Evolutionary conservation across 148 eudicot species (phyloP).

Genomic region (Selenicereus undatus): DNA sequence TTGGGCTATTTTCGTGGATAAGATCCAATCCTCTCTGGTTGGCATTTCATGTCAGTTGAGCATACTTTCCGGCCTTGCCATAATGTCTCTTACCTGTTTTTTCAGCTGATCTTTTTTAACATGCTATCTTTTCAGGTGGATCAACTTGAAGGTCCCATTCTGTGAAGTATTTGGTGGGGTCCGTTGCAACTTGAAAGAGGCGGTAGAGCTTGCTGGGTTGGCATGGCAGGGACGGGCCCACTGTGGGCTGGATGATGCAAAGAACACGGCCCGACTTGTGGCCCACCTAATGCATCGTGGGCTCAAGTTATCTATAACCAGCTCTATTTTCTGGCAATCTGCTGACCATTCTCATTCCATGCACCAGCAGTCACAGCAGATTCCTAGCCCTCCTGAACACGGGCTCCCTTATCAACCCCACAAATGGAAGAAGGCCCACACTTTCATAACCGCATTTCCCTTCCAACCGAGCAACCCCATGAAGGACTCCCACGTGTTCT

Average conservation of each 20-base stretch:
- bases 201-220: constrained; percentile 81
- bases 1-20: no score
- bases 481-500: constrained; percentile 33
- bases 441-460: constrained; percentile 24
- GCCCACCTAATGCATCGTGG: constrained; percentile 62
- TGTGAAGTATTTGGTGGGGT: constrained; percentile 47
- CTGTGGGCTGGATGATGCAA: constrained; percentile 93
- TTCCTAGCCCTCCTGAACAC: constrained; percentile 25
- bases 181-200: constrained; percentile 77
- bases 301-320: constrained; percentile 66
- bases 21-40: not conserved
- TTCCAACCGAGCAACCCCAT: constrained; percentile 22
- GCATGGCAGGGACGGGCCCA: constrained; percentile 94
- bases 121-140: constrained; percentile 58
- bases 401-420: constrained; percentile 33
- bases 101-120: not conserved
- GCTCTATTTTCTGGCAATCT: constrained; percentile 42
- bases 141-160: constrained; percentile 76
- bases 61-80: not conserved
- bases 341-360: constrained; percentile 31
- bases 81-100: not conserved
- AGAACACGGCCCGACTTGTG: constrained; percentile 78
- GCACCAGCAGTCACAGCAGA: constrained; percentile 18
- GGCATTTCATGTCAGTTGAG: not conserved
- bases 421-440: constrained; percentile 26